These are phyloP conservation scores for Phyllostachys edulis DNA, from an alignment of 176 grass and related monocot species.

Conservation along the genomic window DNA sequence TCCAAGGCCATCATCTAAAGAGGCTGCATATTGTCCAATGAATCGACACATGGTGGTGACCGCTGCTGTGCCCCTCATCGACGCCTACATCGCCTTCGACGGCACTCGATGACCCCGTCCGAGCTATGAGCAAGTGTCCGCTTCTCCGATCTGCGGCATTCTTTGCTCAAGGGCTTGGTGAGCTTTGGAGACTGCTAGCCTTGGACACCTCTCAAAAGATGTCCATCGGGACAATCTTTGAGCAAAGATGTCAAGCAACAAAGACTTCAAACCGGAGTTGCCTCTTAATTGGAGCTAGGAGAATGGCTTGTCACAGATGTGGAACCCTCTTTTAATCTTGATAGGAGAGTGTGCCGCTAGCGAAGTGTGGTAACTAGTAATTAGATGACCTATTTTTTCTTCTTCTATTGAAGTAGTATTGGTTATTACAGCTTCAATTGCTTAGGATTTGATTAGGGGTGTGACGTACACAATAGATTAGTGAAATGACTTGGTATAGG, in stretches of 20 bases:
- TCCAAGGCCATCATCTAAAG: constrained; percentile 27
- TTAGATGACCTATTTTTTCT: constrained; percentile 30
- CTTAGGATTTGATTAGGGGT: constrained; percentile 21
- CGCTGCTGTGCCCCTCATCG: not conserved
- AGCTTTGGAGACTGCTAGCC: constrained; percentile 13
- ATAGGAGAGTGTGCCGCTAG: not conserved
- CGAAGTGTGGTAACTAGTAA: constrained; percentile 17
- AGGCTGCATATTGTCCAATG: not conserved
- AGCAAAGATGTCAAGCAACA: constrained; percentile 28
- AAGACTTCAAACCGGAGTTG: constrained; percentile 33
- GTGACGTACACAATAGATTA: constrained; percentile 16
- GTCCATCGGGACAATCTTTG: not conserved
- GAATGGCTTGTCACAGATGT: constrained; percentile 25
- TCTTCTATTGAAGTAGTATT: constrained; percentile 25
- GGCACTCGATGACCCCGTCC: not conserved
- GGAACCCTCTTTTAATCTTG: constrained; percentile 20
- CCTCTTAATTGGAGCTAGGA: constrained; percentile 18
- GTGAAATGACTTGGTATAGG: constrained; percentile 28
- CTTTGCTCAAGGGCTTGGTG: constrained; percentile 4
- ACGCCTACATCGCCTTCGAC: constrained; percentile 1
- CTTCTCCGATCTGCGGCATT: constrained; percentile 31
- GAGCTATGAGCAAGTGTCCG: constrained; percentile 30
- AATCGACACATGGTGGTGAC: no score
- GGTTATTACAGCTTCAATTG: not conserved
- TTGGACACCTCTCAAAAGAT: constrained; percentile 12